phyloP scores from a whole-genome alignment of 441 rosid genomes.

The Codiaeum variegatum region DNA sequence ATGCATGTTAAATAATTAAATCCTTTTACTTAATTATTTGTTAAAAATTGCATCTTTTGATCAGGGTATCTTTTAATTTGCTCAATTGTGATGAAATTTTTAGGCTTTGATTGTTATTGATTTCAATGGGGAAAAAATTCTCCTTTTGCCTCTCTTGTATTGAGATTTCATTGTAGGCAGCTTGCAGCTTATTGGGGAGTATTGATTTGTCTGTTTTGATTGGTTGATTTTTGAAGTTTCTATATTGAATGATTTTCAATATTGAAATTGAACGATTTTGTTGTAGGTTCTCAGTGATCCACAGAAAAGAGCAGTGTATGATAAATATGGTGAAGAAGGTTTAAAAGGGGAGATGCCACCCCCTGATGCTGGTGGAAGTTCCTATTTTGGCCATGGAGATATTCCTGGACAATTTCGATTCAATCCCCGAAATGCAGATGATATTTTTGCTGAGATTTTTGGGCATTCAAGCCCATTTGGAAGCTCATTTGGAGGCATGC shows the following conservation, averaged over 20 bases:
- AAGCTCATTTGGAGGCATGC: constrained; percentile 51
- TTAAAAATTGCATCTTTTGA: neutral
- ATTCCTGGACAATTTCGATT: constrained; percentile 47
- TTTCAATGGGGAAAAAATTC: too few relatives aligned
- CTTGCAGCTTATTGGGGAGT: neutral
- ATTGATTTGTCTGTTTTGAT: neutral
- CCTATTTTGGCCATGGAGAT: constrained; percentile 54
- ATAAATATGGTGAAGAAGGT: constrained; percentile 85
- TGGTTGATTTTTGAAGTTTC: neutral
- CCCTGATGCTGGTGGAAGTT: constrained; percentile 48
- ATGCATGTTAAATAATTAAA: too few relatives aligned
- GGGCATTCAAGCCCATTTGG: constrained; percentile 61
- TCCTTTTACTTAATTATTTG: neutral
- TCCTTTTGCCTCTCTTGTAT: neutral
- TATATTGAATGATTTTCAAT: too few relatives aligned
- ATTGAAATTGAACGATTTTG: constrained; percentile 5
- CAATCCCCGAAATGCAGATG: constrained; percentile 64
- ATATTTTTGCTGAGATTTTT: constrained; percentile 62
- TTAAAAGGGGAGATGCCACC: constrained; percentile 71
- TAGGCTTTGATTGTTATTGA: neutral
- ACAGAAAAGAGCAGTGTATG: constrained; percentile 67
- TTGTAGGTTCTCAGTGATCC: constrained; percentile 78
- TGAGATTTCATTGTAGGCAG: neutral
- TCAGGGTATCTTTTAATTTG: neutral
- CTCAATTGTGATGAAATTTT: neutral